Evolutionary conservation across 495 filamentous ascomycete genomes (phyloP).

Genomic region (Penicillium paxilli): DNA sequence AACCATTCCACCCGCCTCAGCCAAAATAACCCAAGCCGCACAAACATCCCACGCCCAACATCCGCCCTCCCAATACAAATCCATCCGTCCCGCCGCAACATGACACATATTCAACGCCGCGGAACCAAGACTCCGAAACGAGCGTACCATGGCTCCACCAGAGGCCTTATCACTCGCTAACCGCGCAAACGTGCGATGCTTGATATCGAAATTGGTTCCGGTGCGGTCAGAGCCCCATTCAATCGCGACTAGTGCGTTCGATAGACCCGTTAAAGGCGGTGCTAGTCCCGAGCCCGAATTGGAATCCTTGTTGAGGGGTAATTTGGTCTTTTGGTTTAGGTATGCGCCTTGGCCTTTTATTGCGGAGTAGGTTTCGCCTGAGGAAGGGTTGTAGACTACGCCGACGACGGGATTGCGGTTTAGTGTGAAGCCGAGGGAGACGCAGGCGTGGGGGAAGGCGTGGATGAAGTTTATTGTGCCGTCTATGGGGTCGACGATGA

Average conservation of each 20-base stretch:
- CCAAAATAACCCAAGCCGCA: constrained; percentile 85
- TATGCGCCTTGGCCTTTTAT: constrained; percentile 70
- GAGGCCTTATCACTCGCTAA: constrained; percentile 61
- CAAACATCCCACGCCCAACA: constrained; percentile 96
- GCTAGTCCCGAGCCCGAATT: too few species aligned
- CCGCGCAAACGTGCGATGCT: constrained; percentile 65
- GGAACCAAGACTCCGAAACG: constrained; percentile 69
- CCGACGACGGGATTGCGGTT: constrained; percentile 66
- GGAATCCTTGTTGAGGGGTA: constrained; percentile 55
- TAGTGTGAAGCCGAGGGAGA: constrained; percentile 77
- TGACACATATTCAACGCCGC: constrained; percentile 83
- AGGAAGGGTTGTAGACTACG: constrained; percentile 83
- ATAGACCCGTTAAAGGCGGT: constrained; percentile 55
- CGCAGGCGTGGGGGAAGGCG: constrained; percentile 73
- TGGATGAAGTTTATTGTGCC: constrained; percentile 91
- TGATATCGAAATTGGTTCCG: constrained; percentile 75
- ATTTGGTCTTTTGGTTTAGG: constrained; percentile 48
- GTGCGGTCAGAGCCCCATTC: constrained; percentile 79
- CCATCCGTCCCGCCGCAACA: constrained; percentile 76
- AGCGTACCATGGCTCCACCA: constrained; percentile 85
- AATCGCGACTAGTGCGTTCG: constrained; percentile 63
- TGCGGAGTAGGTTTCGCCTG: constrained; percentile 63
- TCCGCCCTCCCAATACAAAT: constrained; percentile 91
- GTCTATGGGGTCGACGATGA: constrained; percentile 89
- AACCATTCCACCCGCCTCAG: constrained; percentile 81